Conservation (phyloP, 345 rosid genomes). For the Hirschfeldia incana region DNA sequence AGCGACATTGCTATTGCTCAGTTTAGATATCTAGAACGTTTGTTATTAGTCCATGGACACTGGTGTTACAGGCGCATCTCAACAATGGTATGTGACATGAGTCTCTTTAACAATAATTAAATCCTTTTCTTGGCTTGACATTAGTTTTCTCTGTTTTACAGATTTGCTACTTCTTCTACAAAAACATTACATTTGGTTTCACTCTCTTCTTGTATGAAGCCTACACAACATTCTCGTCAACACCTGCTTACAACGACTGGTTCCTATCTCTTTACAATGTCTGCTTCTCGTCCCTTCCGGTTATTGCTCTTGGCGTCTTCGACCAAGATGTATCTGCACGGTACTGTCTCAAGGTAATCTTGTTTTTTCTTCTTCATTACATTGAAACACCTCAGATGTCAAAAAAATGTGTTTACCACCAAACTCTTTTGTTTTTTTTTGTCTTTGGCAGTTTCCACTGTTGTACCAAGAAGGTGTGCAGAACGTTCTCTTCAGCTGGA, state of each 20-base stretch:
- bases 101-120: constrained; percentile 1
- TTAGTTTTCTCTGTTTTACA: constrained; percentile 38
- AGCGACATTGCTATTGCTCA: constrained; percentile 96
- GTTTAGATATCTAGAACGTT: constrained; percentile 78
- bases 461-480: constrained; percentile 94
- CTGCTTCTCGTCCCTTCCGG: constrained; percentile 81
- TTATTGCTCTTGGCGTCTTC: constrained; percentile 75
- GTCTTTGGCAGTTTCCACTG: constrained; percentile 65
- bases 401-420: not conserved
- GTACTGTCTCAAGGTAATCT: constrained; percentile 64
- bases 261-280: constrained; percentile 73
- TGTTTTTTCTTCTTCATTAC: not conserved
- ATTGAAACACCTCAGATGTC: not conserved
- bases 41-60: constrained; percentile 95
- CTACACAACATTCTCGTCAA: constrained; percentile 72
- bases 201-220: constrained; percentile 72
- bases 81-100: constrained; percentile 51
- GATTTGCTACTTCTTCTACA: constrained; percentile 99
- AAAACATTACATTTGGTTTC: constrained; percentile 80
- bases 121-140: not conserved
- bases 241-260: constrained; percentile 84
- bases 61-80: constrained; percentile 96
- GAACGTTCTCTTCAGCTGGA: constrained; percentile 83
- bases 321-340: constrained; percentile 90
- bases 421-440: not conserved